Evolutionary conservation across 2,329 filamentous ascomycete genomes (phyloP), one percentile per base, ranked within the genome.

Genomic region (Diaporthe destruens): DNA sequence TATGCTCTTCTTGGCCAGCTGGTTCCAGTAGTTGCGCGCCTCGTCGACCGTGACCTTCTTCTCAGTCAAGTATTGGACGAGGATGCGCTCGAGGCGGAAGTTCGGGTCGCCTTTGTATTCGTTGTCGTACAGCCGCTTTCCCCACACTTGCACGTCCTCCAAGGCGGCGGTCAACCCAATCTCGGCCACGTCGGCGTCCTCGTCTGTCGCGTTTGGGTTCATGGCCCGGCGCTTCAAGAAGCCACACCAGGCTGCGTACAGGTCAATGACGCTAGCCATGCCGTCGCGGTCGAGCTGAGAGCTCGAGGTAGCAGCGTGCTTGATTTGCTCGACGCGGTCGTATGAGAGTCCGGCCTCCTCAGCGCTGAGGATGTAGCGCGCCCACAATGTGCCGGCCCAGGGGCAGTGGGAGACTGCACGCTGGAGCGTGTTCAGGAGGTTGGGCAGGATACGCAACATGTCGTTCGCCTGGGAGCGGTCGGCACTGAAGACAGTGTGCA

Each of bases 211-310:
- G 73, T 90, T 90, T 1, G 90, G 87, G 71, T 91, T 87, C 84
- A 97, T 95, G 23, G 96, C 94, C 63, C 92, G 92, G 32, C 96
- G 92, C 76, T 96, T 94, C 25, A 99, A 87, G 77, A 96, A 98
- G 65, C 94, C 95, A 79, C 96, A 98, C 96, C 96, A 99, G 0
- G 95, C 93, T 69, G 94, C 91, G 79, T 98, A 95, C 79, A 98
- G 94, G 77, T 97, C 94, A 73, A 98, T 89, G 42, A 98, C 91
- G 76, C 95, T 93, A 65, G 94, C 91, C 87, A 98, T 92, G 32
- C 95, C 95, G 74, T 94, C 91, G 75, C 93, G 91, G 80, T 97
- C 95, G 6, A 98, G 87, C 54, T 97, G 87, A 11, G 94, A 92
- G 32, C 94, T 94, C 78, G 92, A 94, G 0, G 95, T 98, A 8